phyloP scores from a whole-genome alignment of 495 filamentous ascomycete species.

The Trypethelium eluteriae region DNA sequence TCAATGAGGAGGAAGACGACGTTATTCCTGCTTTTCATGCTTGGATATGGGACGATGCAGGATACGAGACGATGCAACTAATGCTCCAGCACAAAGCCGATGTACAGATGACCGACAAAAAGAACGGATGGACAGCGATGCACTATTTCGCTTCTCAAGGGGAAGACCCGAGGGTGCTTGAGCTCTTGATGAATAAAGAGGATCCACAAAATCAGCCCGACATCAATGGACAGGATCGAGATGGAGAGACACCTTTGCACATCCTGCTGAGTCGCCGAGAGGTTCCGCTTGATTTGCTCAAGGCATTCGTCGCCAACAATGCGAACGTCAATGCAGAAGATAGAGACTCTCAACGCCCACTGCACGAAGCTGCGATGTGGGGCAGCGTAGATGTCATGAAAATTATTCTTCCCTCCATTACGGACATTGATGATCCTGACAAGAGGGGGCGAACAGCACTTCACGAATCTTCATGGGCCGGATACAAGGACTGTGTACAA shows the following conservation, averaged over 20 bases:
- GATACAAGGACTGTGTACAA: constrained; percentile 13
- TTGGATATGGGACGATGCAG: constrained; percentile 16
- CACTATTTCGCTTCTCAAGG: constrained; percentile 17
- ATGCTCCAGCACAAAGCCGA: constrained; percentile 15
- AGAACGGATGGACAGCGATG: constrained; percentile 18
- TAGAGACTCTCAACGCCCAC: constrained; percentile 14
- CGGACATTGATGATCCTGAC: constrained; percentile 20
- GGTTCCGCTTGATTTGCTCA: constrained; percentile 14
- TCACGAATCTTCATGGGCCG: constrained; percentile 30
- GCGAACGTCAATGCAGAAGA: constrained; percentile 19
- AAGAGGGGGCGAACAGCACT: constrained; percentile 30
- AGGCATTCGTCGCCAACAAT: constrained; percentile 12
- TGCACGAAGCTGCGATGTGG: constrained; percentile 18
- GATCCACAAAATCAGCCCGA: constrained; percentile 39
- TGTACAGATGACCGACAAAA: constrained; percentile 8
- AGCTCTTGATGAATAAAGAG: constrained; percentile 15
- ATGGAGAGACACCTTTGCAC: constrained; percentile 91
- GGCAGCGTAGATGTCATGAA: constrained; percentile 16
- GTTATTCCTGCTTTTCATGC: constrained; percentile 17
- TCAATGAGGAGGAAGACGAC: constrained; percentile 5
- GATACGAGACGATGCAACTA: constrained; percentile 17
- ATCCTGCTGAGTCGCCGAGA: constrained; percentile 33
- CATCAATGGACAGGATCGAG: constrained; percentile 80
- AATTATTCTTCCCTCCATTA: constrained; percentile 11
- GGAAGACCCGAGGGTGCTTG: constrained; percentile 9